phyloP scores from a whole-genome alignment of 2,329 filamentous ascomycete species.

The Pseudogymnoascus verrucosus region DNA sequence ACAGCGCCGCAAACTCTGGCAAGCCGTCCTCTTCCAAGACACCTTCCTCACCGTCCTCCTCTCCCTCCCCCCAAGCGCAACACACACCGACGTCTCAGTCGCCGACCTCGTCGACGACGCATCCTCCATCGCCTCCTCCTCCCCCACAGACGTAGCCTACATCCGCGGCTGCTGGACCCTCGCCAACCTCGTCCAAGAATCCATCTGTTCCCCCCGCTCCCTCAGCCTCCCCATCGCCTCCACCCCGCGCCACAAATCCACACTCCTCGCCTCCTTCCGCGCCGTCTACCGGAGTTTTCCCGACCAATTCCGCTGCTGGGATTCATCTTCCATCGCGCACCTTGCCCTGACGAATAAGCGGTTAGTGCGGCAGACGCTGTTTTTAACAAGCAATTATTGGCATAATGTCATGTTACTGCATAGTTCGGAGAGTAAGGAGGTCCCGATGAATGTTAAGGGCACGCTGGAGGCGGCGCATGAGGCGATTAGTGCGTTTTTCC shows the following conservation, averaged over 20 bases:
- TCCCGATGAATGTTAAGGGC: constrained; percentile 57
- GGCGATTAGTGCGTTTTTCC: constrained; percentile 66
- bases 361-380: constrained; percentile 65
- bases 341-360: constrained; percentile 54
- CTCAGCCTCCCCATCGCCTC: constrained; percentile 64
- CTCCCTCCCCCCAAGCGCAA: constrained; percentile 68
- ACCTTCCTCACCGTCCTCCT: constrained; percentile 73
- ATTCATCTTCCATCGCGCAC: constrained; percentile 49
- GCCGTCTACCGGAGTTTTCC: constrained; percentile 68
- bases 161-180: constrained; percentile 68
- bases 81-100: constrained; percentile 70
- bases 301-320: constrained; percentile 59
- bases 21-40: constrained; percentile 72
- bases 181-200: constrained; percentile 70
- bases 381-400: constrained; percentile 74
- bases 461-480: constrained; percentile 70
- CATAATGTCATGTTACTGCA: constrained; percentile 77
- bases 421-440: constrained; percentile 55
- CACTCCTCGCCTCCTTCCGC: constrained; percentile 61
- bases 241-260: constrained; percentile 60
- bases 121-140: constrained; percentile 47
- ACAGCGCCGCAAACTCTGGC: constrained; percentile 71
- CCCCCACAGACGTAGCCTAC: constrained; percentile 61
- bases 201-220: constrained; percentile 65
- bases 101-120: constrained; percentile 63